These are phyloP conservation scores for Fusarium siculi DNA, from an alignment of 2,329 filamentous ascomycete species.

Conservation along the genomic window DNA sequence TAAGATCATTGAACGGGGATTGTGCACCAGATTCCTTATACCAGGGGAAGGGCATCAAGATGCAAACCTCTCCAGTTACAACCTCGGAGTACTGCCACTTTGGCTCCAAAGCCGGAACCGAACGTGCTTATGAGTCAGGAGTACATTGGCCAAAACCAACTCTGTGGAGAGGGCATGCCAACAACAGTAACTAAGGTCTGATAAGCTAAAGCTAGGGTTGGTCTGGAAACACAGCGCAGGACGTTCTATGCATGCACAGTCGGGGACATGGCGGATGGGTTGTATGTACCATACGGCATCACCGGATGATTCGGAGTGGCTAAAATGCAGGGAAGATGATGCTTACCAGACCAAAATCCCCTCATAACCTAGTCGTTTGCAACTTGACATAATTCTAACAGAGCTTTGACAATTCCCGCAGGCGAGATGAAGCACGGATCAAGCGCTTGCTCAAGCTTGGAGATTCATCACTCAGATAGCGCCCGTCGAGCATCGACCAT, in stretches of 20 bases:
- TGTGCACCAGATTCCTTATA: too few relatives aligned
- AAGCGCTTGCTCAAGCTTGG: not conserved
- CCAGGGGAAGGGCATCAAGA: too few relatives aligned
- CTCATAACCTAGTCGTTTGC: not conserved
- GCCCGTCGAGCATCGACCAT: not conserved
- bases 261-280: not conserved
- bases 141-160: not conserved
- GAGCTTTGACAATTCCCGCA: not conserved
- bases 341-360: not conserved
- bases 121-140: not conserved
- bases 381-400: not conserved
- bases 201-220: not conserved
- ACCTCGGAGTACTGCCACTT: not conserved
- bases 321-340: not conserved
- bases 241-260: not conserved
- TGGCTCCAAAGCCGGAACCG: not conserved
- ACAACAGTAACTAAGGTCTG: rapidly evolving
- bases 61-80: not conserved
- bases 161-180: not conserved
- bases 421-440: not conserved
- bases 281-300: not conserved
- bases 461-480: not conserved
- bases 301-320: not conserved
- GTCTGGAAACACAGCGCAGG: not conserved
- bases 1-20: too few relatives aligned